Evolutionary conservation across 1,284 basidiomycete species (phyloP), one percentile per base, ranked within the genome.

Genomic region (Naganishia sp.): DNA sequence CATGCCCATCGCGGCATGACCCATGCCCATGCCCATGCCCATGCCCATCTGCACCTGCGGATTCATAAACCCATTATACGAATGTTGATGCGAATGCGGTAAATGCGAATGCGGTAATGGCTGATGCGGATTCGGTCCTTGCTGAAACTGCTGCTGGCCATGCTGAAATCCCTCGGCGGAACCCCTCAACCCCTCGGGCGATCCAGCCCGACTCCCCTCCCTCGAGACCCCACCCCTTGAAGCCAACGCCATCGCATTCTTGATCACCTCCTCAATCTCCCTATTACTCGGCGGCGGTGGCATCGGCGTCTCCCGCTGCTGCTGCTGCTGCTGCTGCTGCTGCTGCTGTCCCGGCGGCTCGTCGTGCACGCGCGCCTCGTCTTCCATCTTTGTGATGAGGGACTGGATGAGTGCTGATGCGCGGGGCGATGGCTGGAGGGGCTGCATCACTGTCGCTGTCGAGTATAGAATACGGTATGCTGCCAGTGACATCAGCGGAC

Each of bases 201-300:
- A 21, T 6, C 21, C n/a, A 6, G 6, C 13, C 11, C 43, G 39
- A 41, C 23, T 50, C 9, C 31, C 23, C 11, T 25, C 35, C 45
- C 52, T 11, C 61, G 47, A 49, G 23, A 49, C n/a, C 4, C 25
- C 47, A 39, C 47, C 21, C 11, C 42, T 61, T 11, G 51, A 58
- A 6, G 68, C 68, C 25, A 69, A 51, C n/a, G 68, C 68, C 68
- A 69, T 69, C 31, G 68, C 68, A 28, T 41, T 58, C 21, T 61
- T 61, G 49, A 69, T 69, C 23, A 69, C 60, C 47, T 66, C 60
- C 15, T 69, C 68, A 41, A 69, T 69, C 35, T 60, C 65, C 13
- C 47, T 65, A n/a, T 65, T 60, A 31, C 47, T 58, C 23, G 68
- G 68, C n/a, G 67, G 58, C 3, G 32, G 32, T 2, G 18, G 31